These are phyloP conservation scores for Bidens hawaiensis DNA, from an alignment of 140 eudicot species.

Conservation along the genomic window DNA sequence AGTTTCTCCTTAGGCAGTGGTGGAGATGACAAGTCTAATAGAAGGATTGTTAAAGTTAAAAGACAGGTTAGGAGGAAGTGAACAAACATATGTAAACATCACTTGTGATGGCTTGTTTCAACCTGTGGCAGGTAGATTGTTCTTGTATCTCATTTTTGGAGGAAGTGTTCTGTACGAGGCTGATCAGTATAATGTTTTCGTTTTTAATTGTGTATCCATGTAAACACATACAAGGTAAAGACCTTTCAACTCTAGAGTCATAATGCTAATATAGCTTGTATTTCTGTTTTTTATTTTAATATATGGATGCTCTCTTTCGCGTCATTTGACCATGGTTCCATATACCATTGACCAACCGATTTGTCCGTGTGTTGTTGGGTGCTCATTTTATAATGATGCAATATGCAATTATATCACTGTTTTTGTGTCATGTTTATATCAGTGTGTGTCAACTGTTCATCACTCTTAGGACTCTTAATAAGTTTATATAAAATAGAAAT, in stretches of 20 bases:
- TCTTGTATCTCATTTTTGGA: constrained; percentile 33
- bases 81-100: background rate
- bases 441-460: no score
- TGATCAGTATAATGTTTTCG: background rate
- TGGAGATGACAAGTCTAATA: constrained; percentile 63
- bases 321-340: background rate
- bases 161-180: constrained; percentile 9
- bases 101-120: background rate
- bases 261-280: constrained; percentile 16
- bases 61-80: constrained; percentile 49
- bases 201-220: constrained; percentile 7
- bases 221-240: constrained; percentile 17
- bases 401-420: no score
- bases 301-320: background rate
- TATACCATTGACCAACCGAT: background rate
- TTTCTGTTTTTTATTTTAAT: background rate
- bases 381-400: background rate
- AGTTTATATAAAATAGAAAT: no score
- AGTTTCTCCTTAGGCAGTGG: constrained; percentile 82
- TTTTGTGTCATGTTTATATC: no score
- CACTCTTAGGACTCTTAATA: no score
- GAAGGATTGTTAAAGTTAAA: constrained; percentile 45
- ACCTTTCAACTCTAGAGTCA: constrained; percentile 1
- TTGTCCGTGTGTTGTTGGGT: background rate
- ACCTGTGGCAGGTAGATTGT: constrained; percentile 10